These are phyloP conservation scores for Teratosphaeria viscida DNA, from an alignment of 2,329 filamentous ascomycete genomes.

Conservation along the genomic window DNA sequence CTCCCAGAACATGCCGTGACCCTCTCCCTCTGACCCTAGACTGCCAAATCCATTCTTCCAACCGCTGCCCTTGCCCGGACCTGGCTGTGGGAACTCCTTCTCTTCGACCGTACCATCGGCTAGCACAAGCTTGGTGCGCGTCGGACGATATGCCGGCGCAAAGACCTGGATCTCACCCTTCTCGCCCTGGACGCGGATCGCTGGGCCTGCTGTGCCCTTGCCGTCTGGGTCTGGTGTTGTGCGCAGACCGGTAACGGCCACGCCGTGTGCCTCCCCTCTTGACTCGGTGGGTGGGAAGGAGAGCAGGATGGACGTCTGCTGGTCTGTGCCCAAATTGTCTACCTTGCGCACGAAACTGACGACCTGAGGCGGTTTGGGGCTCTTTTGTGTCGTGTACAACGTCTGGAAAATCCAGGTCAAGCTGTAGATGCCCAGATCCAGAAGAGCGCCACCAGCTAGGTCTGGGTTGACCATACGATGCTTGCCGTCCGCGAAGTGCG, in stretches of 20 bases:
- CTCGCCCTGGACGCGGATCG: slow-evolving; percentile 70
- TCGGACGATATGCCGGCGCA: slow-evolving; percentile 60
- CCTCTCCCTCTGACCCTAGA: slow-evolving; percentile 44
- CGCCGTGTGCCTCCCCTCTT: slow-evolving; percentile 52
- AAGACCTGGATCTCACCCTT: slow-evolving; percentile 73
- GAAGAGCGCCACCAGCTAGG: slow-evolving; percentile 69
- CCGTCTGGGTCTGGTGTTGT: slow-evolving; percentile 52
- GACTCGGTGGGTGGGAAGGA: slow-evolving; percentile 55
- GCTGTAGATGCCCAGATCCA: slow-evolving; percentile 82
- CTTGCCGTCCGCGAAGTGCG: slow-evolving; percentile 44
- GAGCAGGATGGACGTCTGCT: slow-evolving; percentile 66
- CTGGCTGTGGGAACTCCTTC: slow-evolving; percentile 36
- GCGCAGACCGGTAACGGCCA: slow-evolving; percentile 51
- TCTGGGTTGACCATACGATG: slow-evolving; percentile 76
- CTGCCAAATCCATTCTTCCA: slow-evolving; percentile 38
- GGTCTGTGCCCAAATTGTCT: slow-evolving; percentile 58
- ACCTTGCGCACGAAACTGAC: slow-evolving; percentile 61
- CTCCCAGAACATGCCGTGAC: slow-evolving; percentile 84
- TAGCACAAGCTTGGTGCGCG: slow-evolving; percentile 28
- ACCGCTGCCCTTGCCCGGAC: slow-evolving; percentile 36
- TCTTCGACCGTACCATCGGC: slow-evolving; percentile 38
- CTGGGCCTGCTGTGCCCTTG: slow-evolving; percentile 49
- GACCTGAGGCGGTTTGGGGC: slow-evolving; percentile 59
- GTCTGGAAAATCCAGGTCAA: slow-evolving; percentile 87
- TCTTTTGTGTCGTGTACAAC: slow-evolving; percentile 64